phyloP scores from a whole-genome alignment of 768 basidiomycete genomes.

The Galerina marginata region DNA sequence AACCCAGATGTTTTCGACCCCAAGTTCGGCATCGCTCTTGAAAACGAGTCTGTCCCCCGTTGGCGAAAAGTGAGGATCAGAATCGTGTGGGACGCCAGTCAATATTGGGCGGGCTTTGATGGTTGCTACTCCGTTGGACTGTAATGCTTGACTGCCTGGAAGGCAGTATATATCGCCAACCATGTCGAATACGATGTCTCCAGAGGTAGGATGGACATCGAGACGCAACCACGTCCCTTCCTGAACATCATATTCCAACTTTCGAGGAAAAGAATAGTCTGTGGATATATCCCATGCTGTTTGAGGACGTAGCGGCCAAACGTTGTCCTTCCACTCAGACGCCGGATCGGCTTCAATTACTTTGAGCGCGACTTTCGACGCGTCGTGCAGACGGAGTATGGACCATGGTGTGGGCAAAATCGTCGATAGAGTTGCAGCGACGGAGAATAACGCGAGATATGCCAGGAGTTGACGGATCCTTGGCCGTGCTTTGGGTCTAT shows the following conservation, averaged over 20 bases:
- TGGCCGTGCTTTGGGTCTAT: background rate
- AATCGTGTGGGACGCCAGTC: conserved; percentile 69
- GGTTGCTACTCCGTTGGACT: conserved; percentile 20
- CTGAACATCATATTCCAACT: conserved; percentile 67
- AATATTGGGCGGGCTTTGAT: conserved; percentile 61
- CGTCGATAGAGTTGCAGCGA: conserved; percentile 37
- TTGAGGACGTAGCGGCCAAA: conserved; percentile 67
- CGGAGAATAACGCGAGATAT: conserved; percentile 34
- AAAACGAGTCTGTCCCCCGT: conserved; percentile 68
- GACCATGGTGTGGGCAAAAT: conserved; percentile 42
- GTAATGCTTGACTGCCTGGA: conserved; percentile 43
- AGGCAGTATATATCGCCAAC: conserved; percentile 77
- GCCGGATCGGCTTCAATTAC: conserved; percentile 34
- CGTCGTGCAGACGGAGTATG: conserved; percentile 22
- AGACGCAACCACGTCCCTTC: conserved; percentile 81
- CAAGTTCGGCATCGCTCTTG: conserved; percentile 73
- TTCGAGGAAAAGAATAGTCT: conserved; percentile 72
- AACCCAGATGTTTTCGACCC: conserved; percentile 79
- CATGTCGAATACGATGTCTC: conserved; percentile 80
- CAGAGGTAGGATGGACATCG: conserved; percentile 71
- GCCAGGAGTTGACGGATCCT: conserved; percentile 13
- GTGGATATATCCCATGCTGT: conserved; percentile 79
- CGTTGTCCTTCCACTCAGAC: conserved; percentile 51
- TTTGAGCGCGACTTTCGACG: conserved; percentile 22
- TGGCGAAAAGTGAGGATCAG: conserved; percentile 77